Percentiles rank a stretch among this genome's conserved stretches.
Evolutionary conservation across 1,139 yeast genomes (phyloP).

Genomic region (Candida sp.): DNA sequence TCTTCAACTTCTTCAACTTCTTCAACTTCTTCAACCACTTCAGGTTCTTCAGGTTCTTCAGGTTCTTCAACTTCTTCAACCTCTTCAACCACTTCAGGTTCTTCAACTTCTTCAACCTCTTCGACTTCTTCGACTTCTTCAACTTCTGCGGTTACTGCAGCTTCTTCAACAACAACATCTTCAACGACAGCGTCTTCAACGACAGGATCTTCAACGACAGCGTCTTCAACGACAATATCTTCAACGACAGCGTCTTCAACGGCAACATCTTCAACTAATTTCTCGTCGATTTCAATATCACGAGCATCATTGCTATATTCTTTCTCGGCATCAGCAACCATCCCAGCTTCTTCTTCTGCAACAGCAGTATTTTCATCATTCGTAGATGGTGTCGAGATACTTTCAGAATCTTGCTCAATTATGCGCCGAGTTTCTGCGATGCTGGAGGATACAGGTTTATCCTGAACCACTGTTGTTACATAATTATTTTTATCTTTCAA

Average conservation of each 20-base stretch:
- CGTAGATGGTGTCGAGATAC: too few species aligned
- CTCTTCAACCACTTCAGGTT: slow-evolving; percentile 3
- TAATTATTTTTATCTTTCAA: slow-evolving; percentile 13
- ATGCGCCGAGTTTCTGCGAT: background rate
- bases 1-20: too few species aligned
- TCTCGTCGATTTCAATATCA: background rate
- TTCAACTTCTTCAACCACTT: too few species aligned
- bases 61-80: background rate
- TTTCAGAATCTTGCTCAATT: background rate
- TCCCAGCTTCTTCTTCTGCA: slow-evolving; percentile 4
- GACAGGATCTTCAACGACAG: slow-evolving; percentile 3
- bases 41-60: too few species aligned
- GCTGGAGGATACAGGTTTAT: background rate
- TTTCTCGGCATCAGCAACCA: background rate
- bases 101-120: slow-evolving; percentile 3
- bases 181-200: slow-evolving; percentile 4
- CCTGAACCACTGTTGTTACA: slow-evolving; percentile 8
- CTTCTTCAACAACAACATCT: slow-evolving; percentile 6
- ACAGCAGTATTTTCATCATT: slow-evolving; percentile 5
- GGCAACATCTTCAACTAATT: slow-evolving; percentile 1
- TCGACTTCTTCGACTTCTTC: slow-evolving; percentile 4
- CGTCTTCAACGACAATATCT: slow-evolving; percentile 2
- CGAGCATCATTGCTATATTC: background rate
- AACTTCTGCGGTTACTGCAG: slow-evolving; percentile 4
- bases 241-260: slow-evolving; percentile 2